Base-by-base conservation (phyloP, 495 filamentous ascomycete species). In the Lophium mytilinum region DNA sequence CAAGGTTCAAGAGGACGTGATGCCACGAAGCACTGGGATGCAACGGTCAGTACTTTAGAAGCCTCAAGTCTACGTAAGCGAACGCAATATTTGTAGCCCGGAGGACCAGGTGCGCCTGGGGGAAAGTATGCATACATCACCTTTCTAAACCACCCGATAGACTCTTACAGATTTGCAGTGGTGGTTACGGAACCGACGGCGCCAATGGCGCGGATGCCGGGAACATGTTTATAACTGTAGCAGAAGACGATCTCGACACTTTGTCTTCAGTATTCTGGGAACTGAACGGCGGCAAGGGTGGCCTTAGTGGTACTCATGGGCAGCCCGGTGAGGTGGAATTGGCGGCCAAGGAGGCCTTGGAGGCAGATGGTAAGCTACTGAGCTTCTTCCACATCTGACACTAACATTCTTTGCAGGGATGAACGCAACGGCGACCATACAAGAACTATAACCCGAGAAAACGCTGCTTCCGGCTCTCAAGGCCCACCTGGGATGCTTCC, bases 1-100 rank as follows among this genome's bases (percentile, higher is more conserved):
- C 11, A 57, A 37, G 71, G 70, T 34, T 50, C 56, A 24, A 60
- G 60, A 14, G 67, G 60, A n/a, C 56, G 48, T 55, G 66, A 62
- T 53, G 64, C 66, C 21, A 71, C 56, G 17, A 61, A 53, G 53
- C 41, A 70, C 56, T 48, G 59, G 14, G 60, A 69, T 53, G 70
- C 61, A 17, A 64, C 66, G 10, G 53, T 37, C 18, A 30, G 7
- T 46, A 30, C 24, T 30, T 30, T 30, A 2, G 24, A 30, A 3
- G 2, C 6, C 2, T 30, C 6, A 6, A 30, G 6, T 30, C 24
- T 30, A 30, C 24, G 24, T 30, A 30, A 30, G 24, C 24, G 2
- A 30, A 30, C 6, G 24, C 24, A 6, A 3, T 2, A 30, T 40
- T 11, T 17, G 42, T 45, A 50, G 59, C 35, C 55, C 42, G 69